Evolutionary conservation across 108 stramenopile genomes (phyloP).

Genomic region (Chaetoceros muelleri): DNA sequence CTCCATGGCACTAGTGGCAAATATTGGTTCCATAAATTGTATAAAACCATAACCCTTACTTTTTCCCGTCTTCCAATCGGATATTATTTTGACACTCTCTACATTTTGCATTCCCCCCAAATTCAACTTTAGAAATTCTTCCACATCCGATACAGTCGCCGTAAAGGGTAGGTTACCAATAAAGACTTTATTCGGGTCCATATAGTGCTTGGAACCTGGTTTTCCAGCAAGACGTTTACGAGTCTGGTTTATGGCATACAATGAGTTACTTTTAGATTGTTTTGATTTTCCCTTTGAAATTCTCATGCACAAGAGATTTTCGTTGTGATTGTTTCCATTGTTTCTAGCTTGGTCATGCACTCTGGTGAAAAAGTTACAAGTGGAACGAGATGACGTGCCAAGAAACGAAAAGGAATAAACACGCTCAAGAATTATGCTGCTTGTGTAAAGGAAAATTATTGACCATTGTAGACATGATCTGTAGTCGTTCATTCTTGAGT

Average conservation of each 20-base stretch:
- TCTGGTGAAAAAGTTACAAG: too few relatives aligned
- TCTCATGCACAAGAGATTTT: background rate
- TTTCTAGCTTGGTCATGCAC: too few relatives aligned
- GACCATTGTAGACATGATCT: too few relatives aligned
- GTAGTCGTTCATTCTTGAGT: too few relatives aligned
- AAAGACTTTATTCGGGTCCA: slow-evolving; percentile 48
- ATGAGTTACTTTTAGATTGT: background rate
- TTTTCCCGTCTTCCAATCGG: slow-evolving; percentile 78
- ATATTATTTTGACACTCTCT: slow-evolving; percentile 31
- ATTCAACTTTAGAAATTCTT: slow-evolving; percentile 16
- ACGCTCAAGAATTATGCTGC: too few relatives aligned
- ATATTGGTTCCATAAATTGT: slow-evolving; percentile 66
- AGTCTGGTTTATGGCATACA: background rate
- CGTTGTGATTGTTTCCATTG: background rate
- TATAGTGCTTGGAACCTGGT: slow-evolving; percentile 60
- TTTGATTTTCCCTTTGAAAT: slow-evolving; percentile 2
- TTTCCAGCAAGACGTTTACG: slow-evolving; percentile 41
- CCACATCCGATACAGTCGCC: slow-evolving; percentile 20
- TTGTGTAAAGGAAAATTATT: too few relatives aligned
- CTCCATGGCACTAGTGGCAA: slow-evolving; percentile 71
- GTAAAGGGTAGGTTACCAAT: slow-evolving; percentile 50
- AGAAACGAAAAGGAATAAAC: too few relatives aligned
- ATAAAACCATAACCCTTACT: slow-evolving; percentile 85
- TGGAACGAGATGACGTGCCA: too few relatives aligned
- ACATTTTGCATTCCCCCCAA: slow-evolving; percentile 8